Base-by-base conservation (phyloP, 441 rosid genomes). In the Raphanus hybrid region DNA sequence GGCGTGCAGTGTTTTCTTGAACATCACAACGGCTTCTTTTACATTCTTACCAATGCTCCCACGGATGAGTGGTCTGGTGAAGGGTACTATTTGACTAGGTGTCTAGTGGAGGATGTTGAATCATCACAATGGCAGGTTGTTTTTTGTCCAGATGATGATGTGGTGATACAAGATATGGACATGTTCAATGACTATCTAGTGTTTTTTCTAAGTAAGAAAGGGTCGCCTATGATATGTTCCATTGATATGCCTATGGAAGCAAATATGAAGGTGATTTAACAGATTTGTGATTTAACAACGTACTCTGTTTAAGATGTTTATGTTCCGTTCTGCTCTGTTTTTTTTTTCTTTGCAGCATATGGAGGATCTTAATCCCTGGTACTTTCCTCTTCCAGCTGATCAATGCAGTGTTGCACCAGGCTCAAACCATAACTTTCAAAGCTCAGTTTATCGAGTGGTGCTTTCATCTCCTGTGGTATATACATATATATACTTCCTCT, bases 401-500 rank as follows among this genome's bases (percentile, higher is more conserved):
- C 34, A 75, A 11, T 87, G 94, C 71, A 86, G 86, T 81, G 77
- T 92, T 4, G 81, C 74, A 27, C 96, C 98, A 6, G 96, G 97
- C 55, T 91, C 98, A 63, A 95, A 95, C 87, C 98, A 90, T 67
- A 84, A 89, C 78, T 92, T 90, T 78, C 82, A 52, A 81, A 88
- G 73, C 76, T 82, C 90, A 45, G 80, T 83, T 32, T 92, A 89
- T 79, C 91, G 93, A 67, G 88, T 85, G 20, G 93, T 92, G 80
- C 80, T 95, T 69, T 92, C 99, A 50, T 95, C 99, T 80, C 96
- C 98, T 45, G 93, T 92, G 98, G 99, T 94, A 92, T 67, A 34
- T 45, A 60, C 71, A n/a, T n/a, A n/a, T n/a, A n/a, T n/a, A n/a
- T n/a, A n/a, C n/a, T n/a, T n/a, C n/a, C n/a, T n/a, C n/a, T n/a